These are phyloP conservation scores for Boletus pseudopeckii DNA, from an alignment of 768 basidiomycete genomes.

Conservation along the genomic window DNA sequence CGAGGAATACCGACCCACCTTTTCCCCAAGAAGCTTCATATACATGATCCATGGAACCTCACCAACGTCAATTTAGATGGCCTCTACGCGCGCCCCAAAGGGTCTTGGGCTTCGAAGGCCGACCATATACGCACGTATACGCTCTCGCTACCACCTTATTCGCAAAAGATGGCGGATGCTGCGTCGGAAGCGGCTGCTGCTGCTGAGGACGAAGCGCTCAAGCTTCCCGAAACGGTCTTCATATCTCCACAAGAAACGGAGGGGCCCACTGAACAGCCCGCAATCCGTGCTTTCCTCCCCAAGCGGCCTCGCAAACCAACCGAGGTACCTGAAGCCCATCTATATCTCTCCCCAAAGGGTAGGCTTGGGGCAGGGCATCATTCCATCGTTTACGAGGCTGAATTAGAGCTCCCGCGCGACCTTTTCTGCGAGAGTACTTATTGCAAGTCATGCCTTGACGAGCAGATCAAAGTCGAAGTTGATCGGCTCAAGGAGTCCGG, in stretches of 20 bases:
- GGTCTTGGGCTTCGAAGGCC: conserved; percentile 26
- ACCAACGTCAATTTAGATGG: conserved; percentile 10
- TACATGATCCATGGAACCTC: conserved; percentile 42
- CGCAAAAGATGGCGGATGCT: conserved; percentile 1
- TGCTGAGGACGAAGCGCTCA: conserved; percentile 2
- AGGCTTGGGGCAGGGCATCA: conserved; percentile 46
- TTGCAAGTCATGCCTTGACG: conserved; percentile 39
- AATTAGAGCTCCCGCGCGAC: conserved; percentile 47
- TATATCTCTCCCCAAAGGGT: conserved; percentile 41
- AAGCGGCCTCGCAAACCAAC: conserved; percentile 23
- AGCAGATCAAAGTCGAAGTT: conserved; percentile 25
- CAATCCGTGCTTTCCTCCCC: conserved; percentile 25
- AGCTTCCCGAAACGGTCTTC: conserved; percentile 9
- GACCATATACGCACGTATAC: conserved; percentile 30
- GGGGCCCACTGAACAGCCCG: conserved; percentile 27
- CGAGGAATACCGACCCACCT: conserved; percentile 32
- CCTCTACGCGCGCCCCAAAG: background rate
- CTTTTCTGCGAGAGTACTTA: conserved; percentile 35
- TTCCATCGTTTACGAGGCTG: conserved; percentile 46
- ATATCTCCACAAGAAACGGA: conserved; percentile 18
- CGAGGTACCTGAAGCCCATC: conserved; percentile 40
- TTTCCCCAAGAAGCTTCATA: conserved; percentile 40
- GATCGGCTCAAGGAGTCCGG: conserved; percentile 11
- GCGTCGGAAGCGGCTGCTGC: conserved; percentile 6
- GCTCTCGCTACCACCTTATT: conserved; percentile 19